Evolutionary conservation across 345 rosid species (phyloP).

Genomic region (Laguncularia racemosa): DNA sequence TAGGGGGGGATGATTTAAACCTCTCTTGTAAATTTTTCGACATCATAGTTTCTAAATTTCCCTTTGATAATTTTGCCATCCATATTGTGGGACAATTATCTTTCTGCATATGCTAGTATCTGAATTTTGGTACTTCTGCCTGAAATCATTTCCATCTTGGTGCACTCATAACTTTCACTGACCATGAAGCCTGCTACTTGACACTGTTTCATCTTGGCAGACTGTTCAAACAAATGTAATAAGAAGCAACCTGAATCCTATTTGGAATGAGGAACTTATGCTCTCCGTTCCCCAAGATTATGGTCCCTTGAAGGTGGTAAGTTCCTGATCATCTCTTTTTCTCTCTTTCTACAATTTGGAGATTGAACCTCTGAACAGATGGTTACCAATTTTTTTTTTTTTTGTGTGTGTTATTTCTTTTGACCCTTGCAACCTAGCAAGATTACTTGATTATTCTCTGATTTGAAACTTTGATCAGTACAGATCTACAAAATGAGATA

Average conservation of each 20-base stretch:
- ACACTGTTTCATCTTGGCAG: conserved; percentile 23
- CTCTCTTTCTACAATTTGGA: neutral
- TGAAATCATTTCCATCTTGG: too few relatives aligned
- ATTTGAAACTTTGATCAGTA: too few relatives aligned
- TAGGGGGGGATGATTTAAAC: neutral
- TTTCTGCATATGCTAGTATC: neutral
- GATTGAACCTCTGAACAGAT: neutral
- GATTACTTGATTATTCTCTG: too few relatives aligned
- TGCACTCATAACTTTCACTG: too few relatives aligned
- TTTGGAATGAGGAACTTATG: conserved; percentile 81
- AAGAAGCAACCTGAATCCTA: conserved; percentile 69
- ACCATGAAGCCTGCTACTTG: neutral
- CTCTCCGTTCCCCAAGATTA: conserved; percentile 61
- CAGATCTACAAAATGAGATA: too few relatives aligned
- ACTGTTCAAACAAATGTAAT: conserved; percentile 43
- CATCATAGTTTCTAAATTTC: neutral
- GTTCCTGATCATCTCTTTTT: neutral
- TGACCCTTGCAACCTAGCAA: too few relatives aligned
- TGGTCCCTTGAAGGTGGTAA: conserved; percentile 64
- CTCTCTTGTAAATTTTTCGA: neutral
- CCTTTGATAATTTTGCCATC: too few relatives aligned
- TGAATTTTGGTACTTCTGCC: too few relatives aligned
- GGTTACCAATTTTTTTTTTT: neutral
- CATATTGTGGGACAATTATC: too few relatives aligned
- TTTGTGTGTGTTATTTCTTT: too few relatives aligned